Evolutionary conservation across 148 eudicot genomes (phyloP), one percentile per base, ranked within the genome.

Genomic region (Selenicereus undatus): DNA sequence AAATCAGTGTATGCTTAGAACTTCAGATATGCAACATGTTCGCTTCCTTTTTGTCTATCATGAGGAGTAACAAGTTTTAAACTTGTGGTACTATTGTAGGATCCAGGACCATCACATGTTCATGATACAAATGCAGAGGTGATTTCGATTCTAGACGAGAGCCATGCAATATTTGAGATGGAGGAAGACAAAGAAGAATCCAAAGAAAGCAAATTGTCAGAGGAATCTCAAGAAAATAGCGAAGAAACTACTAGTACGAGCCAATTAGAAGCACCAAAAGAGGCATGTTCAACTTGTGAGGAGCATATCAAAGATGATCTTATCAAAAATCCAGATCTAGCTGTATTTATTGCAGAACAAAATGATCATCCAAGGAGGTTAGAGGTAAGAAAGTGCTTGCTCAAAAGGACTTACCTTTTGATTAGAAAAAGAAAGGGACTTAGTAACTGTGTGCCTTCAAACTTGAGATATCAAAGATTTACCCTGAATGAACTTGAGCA

Each of bases 111-210:
- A 5, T 80, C 83, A 50, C 70, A 76, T 80, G 71, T 65, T 74
- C 35, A 64, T 39, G 83, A 81, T n/a, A 9, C 35, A 76, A 73
- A 79, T 17, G 24, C 68, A n/a, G 79, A 81, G 27, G 73, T 60
- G 43, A 62, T 72, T 35, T 29, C 74, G 45, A 22, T 76, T 22
- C 77, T 71, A 29, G 65, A 58, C 58, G 80, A 82, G 36, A 60
- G 14, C 4, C 54, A 83, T 73, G 56, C 58, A 5, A 69, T 24
- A 52, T 50, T 30, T 42, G 81, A 65, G 22, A 21, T 77, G 60
- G 78, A 73, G 68, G 81, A 84, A 77, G 77, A 81, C 12, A 81
- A 84, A 81, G 81, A 73, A 24, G 86, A 65, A 11, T 73, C 39
- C 13, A 77, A 20, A 66, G 78, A 77, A 81, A 62, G 62, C 24